Evolutionary conservation across 2,329 filamentous ascomycete genomes (phyloP), one percentile per base, ranked within the genome.

Genomic region (Anthostomella pinea): DNA sequence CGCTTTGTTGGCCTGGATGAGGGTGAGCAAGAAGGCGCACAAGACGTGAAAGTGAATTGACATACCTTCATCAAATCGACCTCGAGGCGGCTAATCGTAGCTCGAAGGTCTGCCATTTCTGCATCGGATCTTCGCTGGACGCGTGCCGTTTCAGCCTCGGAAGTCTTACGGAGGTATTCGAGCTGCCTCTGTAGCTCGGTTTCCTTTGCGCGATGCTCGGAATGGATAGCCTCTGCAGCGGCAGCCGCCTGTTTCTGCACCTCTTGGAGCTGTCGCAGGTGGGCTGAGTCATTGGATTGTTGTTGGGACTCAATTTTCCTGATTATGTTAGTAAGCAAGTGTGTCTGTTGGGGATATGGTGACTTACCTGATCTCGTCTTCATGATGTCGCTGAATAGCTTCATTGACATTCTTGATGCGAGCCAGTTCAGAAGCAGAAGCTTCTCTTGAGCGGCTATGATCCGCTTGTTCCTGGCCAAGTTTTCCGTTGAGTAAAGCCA

Each of bases 391-490:
- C 49, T 87, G 85, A 13, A 90, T 66, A 6, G 76, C 75, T 32
- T 91, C 83, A 38, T 87, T 87, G 47, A 83, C 73, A 22, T 71
- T 75, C 45, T 80, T 82, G 31, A 85, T 70, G 24, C 77, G 52
- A 3, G 62, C 51, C 15, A 81, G 50, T 43, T 85, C 81, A 11
- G 74, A 58, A 6, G 65, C 60, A 13, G 65, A 68, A 3, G 69
- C 69, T 39, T 85, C 80, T 44, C 81, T 84, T 2, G 77, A 74
- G 45, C 76, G 79, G 17, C 77, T 75, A 58, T 87, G 83, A 43
- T 89, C 83, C 6, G 81, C 77, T 53, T 85, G 79, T 54, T 89
- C 85, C 52, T 89, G 84, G 13, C 83, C 79, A 13, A 87, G 60
- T 37, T 73, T 69, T n/a, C 66, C 67, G 35, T 72, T 65, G 8